phyloP scores from a whole-genome alignment of 2,329 filamentous ascomycete genomes.

The Fusarium burgessii region DNA sequence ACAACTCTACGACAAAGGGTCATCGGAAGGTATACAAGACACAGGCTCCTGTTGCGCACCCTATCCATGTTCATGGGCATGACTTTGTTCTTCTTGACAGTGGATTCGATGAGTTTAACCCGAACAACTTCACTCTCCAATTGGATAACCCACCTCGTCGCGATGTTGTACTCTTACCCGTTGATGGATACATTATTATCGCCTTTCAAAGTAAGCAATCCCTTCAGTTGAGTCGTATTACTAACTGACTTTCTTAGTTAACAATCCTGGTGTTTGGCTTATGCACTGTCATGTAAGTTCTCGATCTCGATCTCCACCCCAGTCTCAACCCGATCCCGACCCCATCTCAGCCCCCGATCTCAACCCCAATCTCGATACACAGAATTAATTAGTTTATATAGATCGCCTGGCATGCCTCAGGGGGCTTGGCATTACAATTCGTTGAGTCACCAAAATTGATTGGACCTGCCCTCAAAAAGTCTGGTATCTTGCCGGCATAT shows the following conservation, averaged over 20 bases:
- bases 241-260: not conserved
- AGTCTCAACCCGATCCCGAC: no score
- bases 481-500: not conserved
- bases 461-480: not conserved
- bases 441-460: not conserved
- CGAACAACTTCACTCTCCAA: not conserved
- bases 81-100: slow-evolving; percentile 3
- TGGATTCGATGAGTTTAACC: not conserved
- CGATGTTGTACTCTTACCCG: not conserved
- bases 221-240: not conserved
- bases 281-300: slow-evolving; percentile 12
- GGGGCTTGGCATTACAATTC: not conserved
- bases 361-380: not conserved
- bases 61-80: not conserved
- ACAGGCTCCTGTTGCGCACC: not conserved
- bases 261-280: slow-evolving; percentile 4
- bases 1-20: not conserved
- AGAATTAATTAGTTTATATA: not conserved
- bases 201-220: not conserved
- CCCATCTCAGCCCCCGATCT: no score
- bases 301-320: no score
- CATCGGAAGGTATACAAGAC: slow-evolving; percentile 8
- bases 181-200: not conserved
- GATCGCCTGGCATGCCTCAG: not conserved
- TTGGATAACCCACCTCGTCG: not conserved